Evolutionary conservation across 352 stramenopile genomes (phyloP).

Genomic region (Phytophthora citricola): DNA sequence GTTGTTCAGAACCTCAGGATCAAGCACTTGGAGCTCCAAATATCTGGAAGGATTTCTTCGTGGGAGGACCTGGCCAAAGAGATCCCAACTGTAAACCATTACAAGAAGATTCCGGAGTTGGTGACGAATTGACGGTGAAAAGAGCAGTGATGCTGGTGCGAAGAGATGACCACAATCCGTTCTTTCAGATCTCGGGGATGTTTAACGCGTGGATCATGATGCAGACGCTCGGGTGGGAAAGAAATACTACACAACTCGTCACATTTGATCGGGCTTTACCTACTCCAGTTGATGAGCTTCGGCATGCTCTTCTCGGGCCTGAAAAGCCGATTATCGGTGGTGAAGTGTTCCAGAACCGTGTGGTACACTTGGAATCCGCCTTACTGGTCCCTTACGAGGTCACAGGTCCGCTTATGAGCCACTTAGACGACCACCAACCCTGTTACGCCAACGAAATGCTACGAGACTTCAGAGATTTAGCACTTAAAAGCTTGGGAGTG

Average conservation of each 20-base stretch:
- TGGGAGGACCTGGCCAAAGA: conserved; percentile 12
- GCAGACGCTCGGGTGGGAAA: conserved; percentile 33
- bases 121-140: conserved; percentile 11
- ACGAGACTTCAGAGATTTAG: conserved; percentile 21
- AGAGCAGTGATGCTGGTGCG: conserved; percentile 37
- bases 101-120: neutral
- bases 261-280: conserved; percentile 45
- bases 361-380: conserved; percentile 45
- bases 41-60: conserved; percentile 39
- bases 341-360: conserved; percentile 26
- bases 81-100: conserved; percentile 8
- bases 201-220: conserved; percentile 49
- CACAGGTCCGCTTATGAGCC: conserved; percentile 51
- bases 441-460: conserved; percentile 36
- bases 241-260: conserved; percentile 42
- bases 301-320: conserved; percentile 39
- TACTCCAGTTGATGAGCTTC: conserved; percentile 47
- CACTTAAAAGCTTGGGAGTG: conserved; percentile 36
- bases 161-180: conserved; percentile 57
- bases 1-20: conserved; percentile 27
- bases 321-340: conserved; percentile 24
- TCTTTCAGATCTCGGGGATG: conserved; percentile 50
- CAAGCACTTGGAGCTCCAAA: conserved; percentile 10
- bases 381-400: conserved; percentile 46
- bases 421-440: conserved; percentile 57